A percentile compares a stretch with the other conserved stretches of the same genome.
These are phyloP conservation scores for Hypoxylon sp. DNA, from an alignment of 2,329 filamentous ascomycete species.

Conservation along the genomic window DNA sequence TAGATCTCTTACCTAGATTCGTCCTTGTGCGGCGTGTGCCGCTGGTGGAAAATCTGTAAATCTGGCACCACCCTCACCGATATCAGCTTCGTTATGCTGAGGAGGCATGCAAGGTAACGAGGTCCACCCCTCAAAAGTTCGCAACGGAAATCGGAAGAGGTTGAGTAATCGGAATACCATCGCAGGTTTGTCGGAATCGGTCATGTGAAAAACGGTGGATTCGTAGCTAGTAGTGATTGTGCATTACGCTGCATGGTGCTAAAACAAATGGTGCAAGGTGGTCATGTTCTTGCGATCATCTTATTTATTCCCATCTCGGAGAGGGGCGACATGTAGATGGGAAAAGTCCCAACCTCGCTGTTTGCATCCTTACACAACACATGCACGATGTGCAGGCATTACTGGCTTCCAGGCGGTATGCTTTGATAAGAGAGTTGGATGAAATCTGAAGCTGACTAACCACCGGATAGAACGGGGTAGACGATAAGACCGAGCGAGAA, in stretches of 20 bases:
- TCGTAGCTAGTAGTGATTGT: slow-evolving; percentile 22
- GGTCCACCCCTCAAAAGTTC: slow-evolving; percentile 25
- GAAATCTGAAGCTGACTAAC: slow-evolving; percentile 15
- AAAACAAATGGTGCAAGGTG: slow-evolving; percentile 24
- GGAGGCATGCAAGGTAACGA: slow-evolving; percentile 7
- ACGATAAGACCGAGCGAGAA: slow-evolving; percentile 12
- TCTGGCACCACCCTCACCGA: slow-evolving; percentile 24
- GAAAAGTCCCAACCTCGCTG: slow-evolving; percentile 33
- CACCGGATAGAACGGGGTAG: slow-evolving; percentile 19
- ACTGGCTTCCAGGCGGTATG: slow-evolving; percentile 3
- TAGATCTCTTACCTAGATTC: slow-evolving; percentile 37
- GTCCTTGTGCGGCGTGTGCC: slow-evolving; percentile 21
- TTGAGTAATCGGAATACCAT: slow-evolving; percentile 14
- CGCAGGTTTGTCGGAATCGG: not conserved
- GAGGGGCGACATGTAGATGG: slow-evolving; percentile 33
- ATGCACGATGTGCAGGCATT: slow-evolving; percentile 25
- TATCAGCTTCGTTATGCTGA: slow-evolving; percentile 22
- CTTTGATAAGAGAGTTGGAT: slow-evolving; percentile 11
- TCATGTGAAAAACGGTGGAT: slow-evolving; percentile 28
- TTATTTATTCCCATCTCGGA: slow-evolving; percentile 25
- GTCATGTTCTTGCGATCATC: slow-evolving; percentile 30
- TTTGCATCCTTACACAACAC: slow-evolving; percentile 23
- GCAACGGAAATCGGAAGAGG: slow-evolving; percentile 12
- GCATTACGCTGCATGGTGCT: slow-evolving; percentile 38
- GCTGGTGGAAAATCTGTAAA: slow-evolving; percentile 19